A percentile compares a stretch with the other conserved stretches of the same genome.
Evolutionary conservation across 805 yeast species (phyloP).

Genomic region (Candida ulmi): DNA sequence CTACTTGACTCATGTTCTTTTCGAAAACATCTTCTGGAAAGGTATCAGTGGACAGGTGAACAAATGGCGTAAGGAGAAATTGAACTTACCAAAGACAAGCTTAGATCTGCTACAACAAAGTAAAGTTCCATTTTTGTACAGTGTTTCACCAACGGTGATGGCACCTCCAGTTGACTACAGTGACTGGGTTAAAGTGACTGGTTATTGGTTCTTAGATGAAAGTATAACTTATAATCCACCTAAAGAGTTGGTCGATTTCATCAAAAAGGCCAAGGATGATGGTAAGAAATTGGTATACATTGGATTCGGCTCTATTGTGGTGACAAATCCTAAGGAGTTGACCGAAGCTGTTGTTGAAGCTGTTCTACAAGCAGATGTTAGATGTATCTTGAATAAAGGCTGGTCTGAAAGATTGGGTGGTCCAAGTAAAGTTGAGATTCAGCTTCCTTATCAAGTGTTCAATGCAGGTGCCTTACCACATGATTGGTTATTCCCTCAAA

Average conservation of each 20-base stretch:
- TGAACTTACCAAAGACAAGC: constrained; percentile 63
- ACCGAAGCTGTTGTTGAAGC: constrained; percentile 77
- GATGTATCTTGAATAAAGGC: constrained; percentile 87
- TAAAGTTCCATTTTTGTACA: constrained; percentile 83
- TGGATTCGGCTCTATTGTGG: constrained; percentile 96
- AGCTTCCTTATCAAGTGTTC: constrained; percentile 61
- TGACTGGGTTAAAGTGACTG: constrained; percentile 94
- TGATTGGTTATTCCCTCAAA: constrained; percentile 86
- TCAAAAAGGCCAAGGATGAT: constrained; percentile 52
- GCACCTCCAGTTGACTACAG: constrained; percentile 92
- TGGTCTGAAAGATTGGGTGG: constrained; percentile 76
- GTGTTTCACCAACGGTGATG: constrained; percentile 80
- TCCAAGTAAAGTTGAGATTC: constrained; percentile 30
- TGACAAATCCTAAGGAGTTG: constrained; percentile 70
- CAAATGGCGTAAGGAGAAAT: constrained; percentile 71
- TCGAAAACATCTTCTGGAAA: constrained; percentile 90
- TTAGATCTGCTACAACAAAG: constrained; percentile 67
- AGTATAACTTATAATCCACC: constrained; percentile 56
- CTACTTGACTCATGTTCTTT: constrained; percentile 85
- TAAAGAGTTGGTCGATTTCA: constrained; percentile 48
- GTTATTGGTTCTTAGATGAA: constrained; percentile 90
- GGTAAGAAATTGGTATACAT: constrained; percentile 76
- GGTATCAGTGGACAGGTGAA: constrained; percentile 86
- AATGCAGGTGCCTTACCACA: constrained; percentile 78
- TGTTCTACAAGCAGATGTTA: constrained; percentile 71